Percentiles rank a stretch among this genome's conserved stretches.
phyloP scores from a whole-genome alignment of 2,329 filamentous ascomycete genomes.

The Lachnellula willkommii region DNA sequence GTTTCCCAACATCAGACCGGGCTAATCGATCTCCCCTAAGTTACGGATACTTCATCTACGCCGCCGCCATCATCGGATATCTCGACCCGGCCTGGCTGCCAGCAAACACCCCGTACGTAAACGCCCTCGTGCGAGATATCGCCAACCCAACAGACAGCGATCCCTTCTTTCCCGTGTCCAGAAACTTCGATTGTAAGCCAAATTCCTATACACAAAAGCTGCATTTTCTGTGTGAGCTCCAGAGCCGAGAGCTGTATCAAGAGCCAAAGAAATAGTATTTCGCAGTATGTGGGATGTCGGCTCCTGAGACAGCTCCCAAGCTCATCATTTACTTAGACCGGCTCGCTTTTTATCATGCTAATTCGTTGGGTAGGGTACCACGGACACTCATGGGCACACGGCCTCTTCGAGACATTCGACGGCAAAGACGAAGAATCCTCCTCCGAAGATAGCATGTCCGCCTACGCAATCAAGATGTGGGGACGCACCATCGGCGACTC shows the following conservation, averaged over 20 bases:
- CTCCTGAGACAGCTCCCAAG: too few species aligned
- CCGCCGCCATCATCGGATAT: conserved; percentile 75
- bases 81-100: conserved; percentile 71
- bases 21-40: background rate
- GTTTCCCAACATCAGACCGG: background rate
- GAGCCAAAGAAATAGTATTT: too few species aligned
- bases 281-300: too few species aligned
- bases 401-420: conserved; percentile 63
- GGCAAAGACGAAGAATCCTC: conserved; percentile 85
- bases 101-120: conserved; percentile 72
- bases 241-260: too few species aligned
- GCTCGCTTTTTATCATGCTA: too few species aligned
- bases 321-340: too few species aligned
- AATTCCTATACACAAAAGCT: too few species aligned
- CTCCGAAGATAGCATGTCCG: conserved; percentile 83
- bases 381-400: conserved; percentile 90
- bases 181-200: conserved; percentile 66
- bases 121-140: conserved; percentile 75
- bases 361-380: conserved; percentile 55
- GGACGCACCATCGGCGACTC: conserved; percentile 69
- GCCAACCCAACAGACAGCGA: conserved; percentile 71
- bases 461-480: conserved; percentile 88
- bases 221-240: too few species aligned
- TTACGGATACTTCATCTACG: conserved; percentile 85
- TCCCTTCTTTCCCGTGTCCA: conserved; percentile 71